A percentile compares a stretch with the other conserved stretches of the same genome.
phyloP scores from a whole-genome alignment of 495 filamentous ascomycete species.

The Staphylotrichum longicolle region DNA sequence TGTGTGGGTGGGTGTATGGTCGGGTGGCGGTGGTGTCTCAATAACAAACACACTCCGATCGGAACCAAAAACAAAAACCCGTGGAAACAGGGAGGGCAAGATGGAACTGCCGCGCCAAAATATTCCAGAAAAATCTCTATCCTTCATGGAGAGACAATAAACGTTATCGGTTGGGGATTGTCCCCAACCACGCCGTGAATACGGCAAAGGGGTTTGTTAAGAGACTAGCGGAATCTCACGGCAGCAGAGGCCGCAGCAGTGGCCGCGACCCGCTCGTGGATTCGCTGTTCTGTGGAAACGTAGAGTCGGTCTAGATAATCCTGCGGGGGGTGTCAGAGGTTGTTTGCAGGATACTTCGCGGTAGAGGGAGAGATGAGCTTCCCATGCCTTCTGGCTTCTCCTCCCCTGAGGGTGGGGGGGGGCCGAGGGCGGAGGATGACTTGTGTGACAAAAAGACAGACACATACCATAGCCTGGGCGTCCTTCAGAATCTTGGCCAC shows the following conservation, averaged over 20 bases:
- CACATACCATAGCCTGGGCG: conserved; percentile 62
- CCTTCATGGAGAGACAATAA: not conserved
- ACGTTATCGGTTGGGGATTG: conserved; percentile 6
- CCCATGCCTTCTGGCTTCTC: no score
- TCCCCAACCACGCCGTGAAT: not conserved
- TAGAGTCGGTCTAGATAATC: conserved; percentile 70
- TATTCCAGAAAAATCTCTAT: not conserved
- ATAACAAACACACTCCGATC: no score
- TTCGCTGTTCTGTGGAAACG: conserved; percentile 67
- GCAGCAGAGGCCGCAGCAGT: conserved; percentile 41
- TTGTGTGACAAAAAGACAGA: not conserved
- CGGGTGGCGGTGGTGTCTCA: no score
- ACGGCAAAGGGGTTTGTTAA: not conserved
- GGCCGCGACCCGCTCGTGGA: conserved; percentile 59
- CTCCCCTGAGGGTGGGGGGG: not conserved
- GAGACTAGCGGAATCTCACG: conserved; percentile 42
- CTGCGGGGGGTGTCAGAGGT: not conserved
- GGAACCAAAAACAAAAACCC: not conserved
- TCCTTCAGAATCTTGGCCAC: conserved; percentile 85
- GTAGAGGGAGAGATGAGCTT: not conserved
- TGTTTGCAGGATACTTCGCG: not conserved
- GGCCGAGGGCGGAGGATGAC: not conserved
- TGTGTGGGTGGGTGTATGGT: not conserved
- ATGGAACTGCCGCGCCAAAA: not conserved
- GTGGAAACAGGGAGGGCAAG: no score